phyloP scores from a whole-genome alignment of 306 rosid species.

The Begonia fuchsioides region DNA sequence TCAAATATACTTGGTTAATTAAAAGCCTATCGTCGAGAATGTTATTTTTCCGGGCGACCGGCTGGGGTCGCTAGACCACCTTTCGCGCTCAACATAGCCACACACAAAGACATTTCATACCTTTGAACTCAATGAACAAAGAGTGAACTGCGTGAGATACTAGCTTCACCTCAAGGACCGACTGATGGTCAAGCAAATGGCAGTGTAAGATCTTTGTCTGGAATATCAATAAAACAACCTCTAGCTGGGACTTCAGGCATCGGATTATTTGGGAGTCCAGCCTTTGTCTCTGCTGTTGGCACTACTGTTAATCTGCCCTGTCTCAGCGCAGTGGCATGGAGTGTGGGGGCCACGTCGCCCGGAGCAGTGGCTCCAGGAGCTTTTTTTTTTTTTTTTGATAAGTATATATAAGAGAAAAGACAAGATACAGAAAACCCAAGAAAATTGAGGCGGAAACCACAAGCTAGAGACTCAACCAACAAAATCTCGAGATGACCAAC shows the following conservation, averaged over 20 bases:
- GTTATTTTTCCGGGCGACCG: no score
- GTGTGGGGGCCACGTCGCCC: conserved; percentile 51
- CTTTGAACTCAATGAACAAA: conserved; percentile 88
- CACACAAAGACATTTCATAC: conserved; percentile 90
- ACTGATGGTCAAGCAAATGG: conserved; percentile 79
- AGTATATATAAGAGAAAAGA: no score
- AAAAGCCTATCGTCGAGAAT: no score
- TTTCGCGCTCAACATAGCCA: no score
- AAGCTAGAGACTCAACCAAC: no score
- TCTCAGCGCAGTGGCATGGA: conserved; percentile 64
- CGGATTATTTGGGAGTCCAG: conserved; percentile 61
- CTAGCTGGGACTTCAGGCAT: conserved; percentile 40
- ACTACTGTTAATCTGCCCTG: conserved; percentile 65
- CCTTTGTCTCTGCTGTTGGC: conserved; percentile 78
- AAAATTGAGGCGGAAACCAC: no score
- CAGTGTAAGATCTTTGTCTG: conserved; percentile 27
- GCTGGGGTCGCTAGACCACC: no score
- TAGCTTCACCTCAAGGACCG: conserved; percentile 68
- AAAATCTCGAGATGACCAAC: no score
- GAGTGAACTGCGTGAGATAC: conserved; percentile 83
- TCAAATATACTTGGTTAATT: no score
- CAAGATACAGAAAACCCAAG: no score
- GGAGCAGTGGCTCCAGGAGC: conserved; percentile 69
- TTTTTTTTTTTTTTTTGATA: no score
- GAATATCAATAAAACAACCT: conserved; percentile 39